A percentile compares a stretch with the other conserved stretches of the same genome.
These are phyloP conservation scores for Phytophthora agathidicida DNA, from an alignment of 352 stramenopile species.

Conservation along the genomic window DNA sequence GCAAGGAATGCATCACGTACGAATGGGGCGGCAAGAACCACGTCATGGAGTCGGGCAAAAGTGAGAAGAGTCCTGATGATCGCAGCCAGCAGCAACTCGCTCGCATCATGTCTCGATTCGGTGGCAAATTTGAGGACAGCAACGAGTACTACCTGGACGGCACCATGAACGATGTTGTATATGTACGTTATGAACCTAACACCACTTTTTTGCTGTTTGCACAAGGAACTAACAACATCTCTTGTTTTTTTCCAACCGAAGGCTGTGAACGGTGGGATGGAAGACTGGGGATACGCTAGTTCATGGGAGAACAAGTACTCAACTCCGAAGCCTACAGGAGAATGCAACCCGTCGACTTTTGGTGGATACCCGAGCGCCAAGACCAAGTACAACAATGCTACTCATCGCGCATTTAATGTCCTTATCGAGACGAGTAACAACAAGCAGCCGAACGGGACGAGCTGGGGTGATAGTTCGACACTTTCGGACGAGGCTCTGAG, in stretches of 20 bases:
- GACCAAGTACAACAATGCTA: constrained; percentile 91
- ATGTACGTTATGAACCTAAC: too few relatives aligned
- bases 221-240: too few relatives aligned
- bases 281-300: constrained; percentile 95
- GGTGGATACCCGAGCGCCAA: constrained; percentile 86
- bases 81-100: constrained; percentile 55
- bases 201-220: too few relatives aligned
- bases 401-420: constrained; percentile 93
- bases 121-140: constrained; percentile 70
- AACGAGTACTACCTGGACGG: constrained; percentile 64
- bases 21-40: constrained; percentile 95
- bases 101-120: constrained; percentile 65
- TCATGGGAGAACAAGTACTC: constrained; percentile 78
- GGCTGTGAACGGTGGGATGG: constrained; percentile 95
- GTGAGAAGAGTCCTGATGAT: constrained; percentile 62
- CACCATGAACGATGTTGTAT: constrained; percentile 95
- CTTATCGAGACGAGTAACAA: constrained; percentile 93
- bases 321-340: constrained; percentile 49
- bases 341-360: constrained; percentile 86
- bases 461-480: constrained; percentile 69
- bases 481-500: constrained; percentile 55
- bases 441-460: constrained; percentile 74
- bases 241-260: too few relatives aligned
- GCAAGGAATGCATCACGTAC: constrained; percentile 95
- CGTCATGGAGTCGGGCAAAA: constrained; percentile 47